A percentile compares a stretch with the other conserved stretches of the same genome.
phyloP scores from a whole-genome alignment of 2,329 filamentous ascomycete species.

The Ploettnerulaceae sp. region DNA sequence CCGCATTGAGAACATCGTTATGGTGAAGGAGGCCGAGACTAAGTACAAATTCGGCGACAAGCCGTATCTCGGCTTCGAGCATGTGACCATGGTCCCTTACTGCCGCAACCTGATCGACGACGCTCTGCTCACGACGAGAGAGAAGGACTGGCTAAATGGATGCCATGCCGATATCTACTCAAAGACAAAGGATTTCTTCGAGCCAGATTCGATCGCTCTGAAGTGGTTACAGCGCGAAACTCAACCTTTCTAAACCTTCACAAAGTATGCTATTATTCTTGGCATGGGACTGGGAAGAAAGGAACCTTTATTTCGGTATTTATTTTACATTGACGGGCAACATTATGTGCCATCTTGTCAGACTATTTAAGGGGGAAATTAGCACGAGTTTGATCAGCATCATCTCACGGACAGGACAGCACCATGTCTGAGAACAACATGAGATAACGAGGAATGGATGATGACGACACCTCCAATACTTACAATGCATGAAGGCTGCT shows the following conservation, averaged over 20 bases:
- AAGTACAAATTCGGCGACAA: slow-evolving; percentile 88
- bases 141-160: slow-evolving; percentile 82
- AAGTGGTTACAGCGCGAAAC: slow-evolving; percentile 87
- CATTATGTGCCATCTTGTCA: no score
- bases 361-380: no score
- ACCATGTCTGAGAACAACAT: no score
- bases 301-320: neutral
- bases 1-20: slow-evolving; percentile 91
- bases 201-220: slow-evolving; percentile 63
- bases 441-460: no score
- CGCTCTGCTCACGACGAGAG: slow-evolving; percentile 62
- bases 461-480: no score
- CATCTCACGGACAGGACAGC: no score
- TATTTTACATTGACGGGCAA: no score
- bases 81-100: slow-evolving; percentile 95
- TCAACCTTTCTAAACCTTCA: slow-evolving; percentile 41
- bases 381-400: no score
- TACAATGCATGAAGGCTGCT: slow-evolving; percentile 58
- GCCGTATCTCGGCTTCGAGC: slow-evolving; percentile 90
- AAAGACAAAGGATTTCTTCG: slow-evolving; percentile 75
- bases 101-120: slow-evolving; percentile 83
- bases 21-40: slow-evolving; percentile 85
- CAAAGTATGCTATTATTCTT: neutral
- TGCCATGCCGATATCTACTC: slow-evolving; percentile 77
- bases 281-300: slow-evolving; percentile 1